Conservation (phyloP, 2,329 filamentous ascomycete genomes). For the Sporothrix brunneoviolacea region DNA sequence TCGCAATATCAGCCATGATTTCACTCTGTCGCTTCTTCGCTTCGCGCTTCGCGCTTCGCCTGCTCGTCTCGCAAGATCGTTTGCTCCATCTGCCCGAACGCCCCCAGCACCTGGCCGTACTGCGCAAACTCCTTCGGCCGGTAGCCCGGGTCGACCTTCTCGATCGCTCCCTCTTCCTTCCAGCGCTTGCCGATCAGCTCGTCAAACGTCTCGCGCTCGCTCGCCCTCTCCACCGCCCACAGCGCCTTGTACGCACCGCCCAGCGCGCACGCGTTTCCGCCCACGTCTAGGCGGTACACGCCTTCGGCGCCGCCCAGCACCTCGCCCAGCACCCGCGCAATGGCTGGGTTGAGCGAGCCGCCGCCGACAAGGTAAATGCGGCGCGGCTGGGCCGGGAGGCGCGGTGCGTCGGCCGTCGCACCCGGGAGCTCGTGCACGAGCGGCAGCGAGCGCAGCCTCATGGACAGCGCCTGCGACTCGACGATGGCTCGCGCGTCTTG, state of each 20-base stretch:
- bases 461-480: slow-evolving; percentile 89
- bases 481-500: slow-evolving; percentile 80
- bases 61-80: slow-evolving; percentile 47
- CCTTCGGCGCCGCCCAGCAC: slow-evolving; percentile 85
- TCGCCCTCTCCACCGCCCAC: slow-evolving; percentile 72
- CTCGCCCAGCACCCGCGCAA: slow-evolving; percentile 76
- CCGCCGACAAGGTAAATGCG: slow-evolving; percentile 93
- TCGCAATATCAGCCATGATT: too few species aligned
- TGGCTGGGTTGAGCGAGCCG: slow-evolving; percentile 82
- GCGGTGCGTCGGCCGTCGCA: slow-evolving; percentile 13
- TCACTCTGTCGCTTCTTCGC: too few species aligned
- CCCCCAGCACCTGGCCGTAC: slow-evolving; percentile 70
- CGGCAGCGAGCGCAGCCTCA: slow-evolving; percentile 74
- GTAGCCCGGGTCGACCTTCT: slow-evolving; percentile 79
- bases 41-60: slow-evolving; percentile 19
- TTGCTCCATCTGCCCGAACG: slow-evolving; percentile 71
- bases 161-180: slow-evolving; percentile 76
- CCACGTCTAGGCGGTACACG: slow-evolving; percentile 88
- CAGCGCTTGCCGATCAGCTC: slow-evolving; percentile 77
- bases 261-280: slow-evolving; percentile 88
- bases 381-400: slow-evolving; percentile 73
- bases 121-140: slow-evolving; percentile 63
- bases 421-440: slow-evolving; percentile 54
- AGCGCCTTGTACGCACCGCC: slow-evolving; percentile 94
- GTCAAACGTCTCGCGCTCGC: slow-evolving; percentile 70